Conservation (phyloP, 352 stramenopile genomes). For the Phytopythium ostracodes region DNA sequence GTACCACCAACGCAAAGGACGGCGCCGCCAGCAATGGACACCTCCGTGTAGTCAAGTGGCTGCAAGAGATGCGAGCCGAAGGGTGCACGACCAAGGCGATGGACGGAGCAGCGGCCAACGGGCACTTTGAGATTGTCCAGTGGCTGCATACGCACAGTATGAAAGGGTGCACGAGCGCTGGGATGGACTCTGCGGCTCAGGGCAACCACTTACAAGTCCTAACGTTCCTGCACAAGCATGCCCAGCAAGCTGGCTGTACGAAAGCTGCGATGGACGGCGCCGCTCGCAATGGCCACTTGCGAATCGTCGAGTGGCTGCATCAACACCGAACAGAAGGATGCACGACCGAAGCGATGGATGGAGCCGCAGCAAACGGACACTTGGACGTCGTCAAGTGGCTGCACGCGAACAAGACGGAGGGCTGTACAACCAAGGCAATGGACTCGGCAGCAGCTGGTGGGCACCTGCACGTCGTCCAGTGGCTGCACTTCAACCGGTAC, state of each 20-base stretch:
- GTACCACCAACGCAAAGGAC: conserved; percentile 22
- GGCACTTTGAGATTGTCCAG: conserved; percentile 16
- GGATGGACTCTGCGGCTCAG: conserved; percentile 10
- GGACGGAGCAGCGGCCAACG: conserved; percentile 26
- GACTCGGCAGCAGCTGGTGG: conserved; percentile 19
- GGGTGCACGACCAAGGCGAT: conserved; percentile 33
- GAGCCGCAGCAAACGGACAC: conserved; percentile 6
- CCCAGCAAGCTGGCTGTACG: not conserved
- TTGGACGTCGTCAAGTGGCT: conserved; percentile 2
- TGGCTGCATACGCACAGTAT: conserved; percentile 19
- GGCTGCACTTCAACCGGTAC: conserved; percentile 18
- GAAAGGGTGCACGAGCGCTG: conserved; percentile 7
- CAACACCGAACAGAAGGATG: conserved; percentile 11
- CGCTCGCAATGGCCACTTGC: conserved; percentile 7
- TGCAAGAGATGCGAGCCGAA: conserved; percentile 19
- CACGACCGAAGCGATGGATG: conserved; percentile 7
- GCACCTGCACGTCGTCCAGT: conserved; percentile 21
- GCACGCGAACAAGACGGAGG: conserved; percentile 4
- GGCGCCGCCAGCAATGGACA: conserved; percentile 19
- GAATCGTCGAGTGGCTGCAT: conserved; percentile 19
- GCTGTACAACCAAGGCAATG: conserved; percentile 17
- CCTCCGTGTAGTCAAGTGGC: conserved; percentile 22
- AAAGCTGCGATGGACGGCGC: conserved; percentile 8
- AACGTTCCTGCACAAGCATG: conserved; percentile 6
- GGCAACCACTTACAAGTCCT: conserved; percentile 5